phyloP scores from a whole-genome alignment of 495 filamentous ascomycete species.

The Penicillium tannophilum region DNA sequence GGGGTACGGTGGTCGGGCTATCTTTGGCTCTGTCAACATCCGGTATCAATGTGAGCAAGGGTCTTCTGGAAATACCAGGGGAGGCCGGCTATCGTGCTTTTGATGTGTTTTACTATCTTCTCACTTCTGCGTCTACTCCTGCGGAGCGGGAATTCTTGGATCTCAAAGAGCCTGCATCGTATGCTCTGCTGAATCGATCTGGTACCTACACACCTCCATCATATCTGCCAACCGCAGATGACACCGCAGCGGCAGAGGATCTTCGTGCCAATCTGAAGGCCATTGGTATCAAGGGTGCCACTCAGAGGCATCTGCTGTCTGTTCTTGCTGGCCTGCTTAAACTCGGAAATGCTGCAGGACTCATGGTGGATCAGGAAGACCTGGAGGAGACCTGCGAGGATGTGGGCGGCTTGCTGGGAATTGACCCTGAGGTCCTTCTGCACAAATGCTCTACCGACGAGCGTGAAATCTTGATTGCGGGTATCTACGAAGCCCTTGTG shows the following conservation, averaged over 20 bases:
- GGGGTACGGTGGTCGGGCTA: slow-evolving; percentile 75
- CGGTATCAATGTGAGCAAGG: slow-evolving; percentile 81
- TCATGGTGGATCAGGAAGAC: slow-evolving; percentile 81
- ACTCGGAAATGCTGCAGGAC: slow-evolving; percentile 85
- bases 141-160: slow-evolving; percentile 92
- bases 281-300: slow-evolving; percentile 87
- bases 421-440: slow-evolving; percentile 83
- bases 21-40: slow-evolving; percentile 79
- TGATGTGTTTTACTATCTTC: slow-evolving; percentile 95
- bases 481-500: slow-evolving; percentile 90
- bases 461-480: slow-evolving; percentile 76
- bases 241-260: slow-evolving; percentile 90
- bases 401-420: slow-evolving; percentile 78
- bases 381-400: slow-evolving; percentile 89
- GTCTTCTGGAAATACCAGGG: slow-evolving; percentile 77
- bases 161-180: slow-evolving; percentile 75
- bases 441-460: slow-evolving; percentile 81
- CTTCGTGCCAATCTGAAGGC: slow-evolving; percentile 80
- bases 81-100: slow-evolving; percentile 90
- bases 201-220: slow-evolving; percentile 84
- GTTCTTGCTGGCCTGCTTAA: slow-evolving; percentile 85
- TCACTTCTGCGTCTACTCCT: slow-evolving; percentile 84
- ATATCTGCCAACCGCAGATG: slow-evolving; percentile 91
- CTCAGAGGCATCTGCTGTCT: slow-evolving; percentile 78
- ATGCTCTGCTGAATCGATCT: slow-evolving; percentile 77